Evolutionary conservation across 306 rosid genomes (phyloP).

Genomic region (Vachellia collinsii): DNA sequence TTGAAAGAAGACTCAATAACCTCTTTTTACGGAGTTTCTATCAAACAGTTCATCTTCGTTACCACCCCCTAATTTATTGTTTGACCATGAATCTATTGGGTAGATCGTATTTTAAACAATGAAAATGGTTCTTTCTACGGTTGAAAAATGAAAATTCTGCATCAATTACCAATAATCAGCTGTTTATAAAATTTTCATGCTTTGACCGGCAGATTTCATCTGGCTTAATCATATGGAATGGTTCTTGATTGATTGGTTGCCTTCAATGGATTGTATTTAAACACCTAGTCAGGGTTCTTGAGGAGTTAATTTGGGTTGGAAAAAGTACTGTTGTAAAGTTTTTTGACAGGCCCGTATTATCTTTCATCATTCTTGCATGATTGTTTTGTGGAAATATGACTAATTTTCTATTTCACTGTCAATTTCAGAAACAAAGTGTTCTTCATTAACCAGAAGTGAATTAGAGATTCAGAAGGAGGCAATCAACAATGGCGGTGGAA

Average conservation of each 20-base stretch:
- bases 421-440: constrained; percentile 78
- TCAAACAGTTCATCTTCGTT: constrained; percentile 14
- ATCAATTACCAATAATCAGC: neutral
- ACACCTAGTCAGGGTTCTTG: neutral
- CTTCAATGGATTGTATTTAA: neutral
- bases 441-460: constrained; percentile 78
- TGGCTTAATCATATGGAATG: constrained; percentile 25
- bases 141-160: neutral
- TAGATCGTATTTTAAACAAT: neutral
- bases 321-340: neutral
- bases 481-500: constrained; percentile 50
- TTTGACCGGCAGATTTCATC: constrained; percentile 5
- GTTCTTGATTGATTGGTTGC: constrained; percentile 25
- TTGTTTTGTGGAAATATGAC: constrained; percentile 26
- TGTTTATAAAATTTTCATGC: constrained; percentile 11
- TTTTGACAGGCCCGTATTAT: neutral
- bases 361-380: constrained; percentile 21
- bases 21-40: constrained; percentile 25
- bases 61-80: neutral
- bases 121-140: neutral
- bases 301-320: neutral
- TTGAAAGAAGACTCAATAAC: constrained; percentile 6
- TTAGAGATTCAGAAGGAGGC: constrained; percentile 59
- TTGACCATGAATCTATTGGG: neutral
- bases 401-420: constrained; percentile 31